These are phyloP conservation scores for Hirschfeldia incana DNA, from an alignment of 345 rosid genomes.

Conservation along the genomic window DNA sequence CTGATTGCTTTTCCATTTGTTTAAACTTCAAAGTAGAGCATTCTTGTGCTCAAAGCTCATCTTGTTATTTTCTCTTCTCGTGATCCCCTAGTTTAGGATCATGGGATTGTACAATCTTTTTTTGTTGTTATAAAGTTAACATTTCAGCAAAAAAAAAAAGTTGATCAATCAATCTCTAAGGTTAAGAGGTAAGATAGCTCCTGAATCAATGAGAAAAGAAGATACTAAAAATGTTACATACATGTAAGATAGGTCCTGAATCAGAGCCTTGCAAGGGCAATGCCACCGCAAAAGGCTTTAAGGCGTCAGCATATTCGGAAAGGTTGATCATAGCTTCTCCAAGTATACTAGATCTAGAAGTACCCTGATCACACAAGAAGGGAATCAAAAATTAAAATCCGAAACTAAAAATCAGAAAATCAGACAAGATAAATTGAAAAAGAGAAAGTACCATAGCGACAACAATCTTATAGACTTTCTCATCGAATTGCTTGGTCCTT, in stretches of 20 bases:
- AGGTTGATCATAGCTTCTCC: constrained; percentile 94
- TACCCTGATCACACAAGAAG: constrained; percentile 58
- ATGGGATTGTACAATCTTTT: too few species aligned
- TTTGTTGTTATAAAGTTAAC: too few species aligned
- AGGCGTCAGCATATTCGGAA: constrained; percentile 89
- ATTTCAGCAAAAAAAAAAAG: too few species aligned
- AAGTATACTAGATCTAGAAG: constrained; percentile 84
- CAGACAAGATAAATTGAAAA: background rate
- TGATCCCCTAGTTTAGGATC: too few species aligned
- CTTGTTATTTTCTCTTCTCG: too few species aligned
- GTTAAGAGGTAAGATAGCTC: background rate
- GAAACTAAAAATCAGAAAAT: background rate
- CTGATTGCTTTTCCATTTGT: too few species aligned
- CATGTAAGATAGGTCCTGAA: constrained; percentile 88
- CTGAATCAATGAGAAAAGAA: constrained; percentile 9
- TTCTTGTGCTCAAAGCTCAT: too few species aligned
- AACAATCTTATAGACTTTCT: constrained; percentile 79
- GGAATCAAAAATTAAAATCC: constrained; percentile 14
- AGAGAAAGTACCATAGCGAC: constrained; percentile 71
- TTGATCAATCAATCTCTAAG: constrained; percentile 17
- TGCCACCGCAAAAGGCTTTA: constrained; percentile 63
- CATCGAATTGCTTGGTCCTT: constrained; percentile 74
- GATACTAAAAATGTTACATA: constrained; percentile 48
- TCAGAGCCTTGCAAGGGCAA: constrained; percentile 87
- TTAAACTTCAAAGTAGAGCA: too few species aligned